A percentile compares a stretch with the other conserved stretches of the same genome.
Conservation (phyloP, 768 basidiomycete genomes). For the Termitomyces sp. region DNA sequence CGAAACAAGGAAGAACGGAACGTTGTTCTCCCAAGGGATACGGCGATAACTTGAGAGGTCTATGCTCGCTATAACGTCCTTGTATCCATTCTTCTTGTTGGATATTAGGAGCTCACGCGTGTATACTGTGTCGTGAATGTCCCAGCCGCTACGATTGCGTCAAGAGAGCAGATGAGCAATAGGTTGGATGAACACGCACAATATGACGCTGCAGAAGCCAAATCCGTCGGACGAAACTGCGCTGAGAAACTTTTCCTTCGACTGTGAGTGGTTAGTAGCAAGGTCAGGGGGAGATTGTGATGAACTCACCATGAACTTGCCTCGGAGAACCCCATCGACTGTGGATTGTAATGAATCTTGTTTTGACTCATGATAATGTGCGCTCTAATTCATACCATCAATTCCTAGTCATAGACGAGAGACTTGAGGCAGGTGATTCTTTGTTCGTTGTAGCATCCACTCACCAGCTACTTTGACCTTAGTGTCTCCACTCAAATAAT, state of each 20-base stretch:
- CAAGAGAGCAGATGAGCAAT: background rate
- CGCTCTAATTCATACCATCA: slow-evolving; percentile 51
- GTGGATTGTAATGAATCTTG: background rate
- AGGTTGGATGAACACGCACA: slow-evolving; percentile 38
- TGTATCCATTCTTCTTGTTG: slow-evolving; percentile 89
- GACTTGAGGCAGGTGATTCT: background rate
- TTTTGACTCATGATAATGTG: background rate
- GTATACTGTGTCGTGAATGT: slow-evolving; percentile 88
- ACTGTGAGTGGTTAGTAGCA: slow-evolving; percentile 41
- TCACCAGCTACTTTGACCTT: slow-evolving; percentile 94
- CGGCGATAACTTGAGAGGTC: slow-evolving; percentile 87
- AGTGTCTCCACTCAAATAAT: slow-evolving; percentile 54
- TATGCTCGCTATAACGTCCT: slow-evolving; percentile 81
- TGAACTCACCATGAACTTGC: slow-evolving; percentile 80
- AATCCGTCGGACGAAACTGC: slow-evolving; percentile 80
- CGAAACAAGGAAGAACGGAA: slow-evolving; percentile 90
- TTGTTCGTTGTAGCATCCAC: slow-evolving; percentile 19
- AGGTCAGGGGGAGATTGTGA: background rate
- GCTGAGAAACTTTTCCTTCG: slow-evolving; percentile 86
- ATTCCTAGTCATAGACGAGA: slow-evolving; percentile 35
- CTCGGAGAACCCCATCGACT: slow-evolving; percentile 93
- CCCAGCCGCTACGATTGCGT: slow-evolving; percentile 66
- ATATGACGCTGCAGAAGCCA: slow-evolving; percentile 92
- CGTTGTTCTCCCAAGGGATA: slow-evolving; percentile 88
- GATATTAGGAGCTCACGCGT: slow-evolving; percentile 84